Evolutionary conservation across 179 eudicot species (phyloP), one percentile per base, ranked within the genome.

Genomic region (Beta corolliflora): DNA sequence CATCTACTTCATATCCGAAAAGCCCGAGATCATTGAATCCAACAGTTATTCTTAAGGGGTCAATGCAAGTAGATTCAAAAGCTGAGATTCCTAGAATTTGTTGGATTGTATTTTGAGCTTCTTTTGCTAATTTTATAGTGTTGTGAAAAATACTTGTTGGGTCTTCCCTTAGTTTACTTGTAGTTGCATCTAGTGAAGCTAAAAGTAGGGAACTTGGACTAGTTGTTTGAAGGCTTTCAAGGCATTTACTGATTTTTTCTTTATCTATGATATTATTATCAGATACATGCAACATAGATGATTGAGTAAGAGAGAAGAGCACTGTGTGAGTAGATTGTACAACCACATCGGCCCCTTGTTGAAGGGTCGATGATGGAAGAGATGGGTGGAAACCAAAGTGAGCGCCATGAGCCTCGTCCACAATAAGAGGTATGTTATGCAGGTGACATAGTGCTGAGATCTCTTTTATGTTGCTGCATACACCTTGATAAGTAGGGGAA

Each of bases 371-470:
- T 69, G 25, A 53, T 11, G 95, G 97, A 19, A 91, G 83, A 25
- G 65, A 31, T 5, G 83, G 83, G 82, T 93, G 97, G 83, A 91
- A 92, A 53, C 97, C 94, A 18, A 93, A 88, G 79, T 93, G 97
- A 8, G 97, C 97, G 36, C 97, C 97, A 45, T 93, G 97, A 79
- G 97, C 97, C 85, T 93, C 97, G 53, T 93, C 97, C 4, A 92
- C 94, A 63, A 93, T 92, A 11, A 93, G 67, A 16, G 97, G 97
- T 45, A 93, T 87, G 70, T 71, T 81, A n/a, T 73, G 78, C 12
- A 76, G 81, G 77, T n/a, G n/a, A n/a, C 94, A 93, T 11, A 93
- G 50, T 23, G 73, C 45, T 5, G 92, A 84, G 64, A 92, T 93
- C 73, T 88, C 86, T 16, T 65, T 78, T 46, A 92, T 76, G 72